Percentiles rank a stretch among this genome's conserved stretches.
Conservation (phyloP, 345 rosid genomes). For the Capsella bursapastoris region DNA sequence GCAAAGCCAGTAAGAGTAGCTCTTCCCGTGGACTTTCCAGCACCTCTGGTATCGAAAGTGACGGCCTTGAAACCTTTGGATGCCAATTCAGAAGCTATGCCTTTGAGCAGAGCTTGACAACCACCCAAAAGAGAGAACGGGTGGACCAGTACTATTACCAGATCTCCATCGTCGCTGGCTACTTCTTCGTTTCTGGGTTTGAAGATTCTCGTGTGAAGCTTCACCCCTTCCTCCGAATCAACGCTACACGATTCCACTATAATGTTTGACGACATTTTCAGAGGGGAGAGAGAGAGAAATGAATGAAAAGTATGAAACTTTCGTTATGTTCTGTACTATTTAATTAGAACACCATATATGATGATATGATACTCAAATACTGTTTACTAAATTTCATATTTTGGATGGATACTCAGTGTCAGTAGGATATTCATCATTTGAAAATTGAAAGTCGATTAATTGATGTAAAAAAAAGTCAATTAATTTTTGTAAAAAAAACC, state of each 20-base stretch:
- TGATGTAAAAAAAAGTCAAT: too few relatives aligned
- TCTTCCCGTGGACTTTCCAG: constrained; percentile 78
- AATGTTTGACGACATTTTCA: constrained; percentile 54
- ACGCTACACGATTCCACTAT: constrained; percentile 57
- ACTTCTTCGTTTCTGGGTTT: constrained; percentile 53
- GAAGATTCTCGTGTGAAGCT: constrained; percentile 65
- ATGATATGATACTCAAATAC: too few relatives aligned
- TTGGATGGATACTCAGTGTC: too few relatives aligned
- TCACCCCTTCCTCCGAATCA: constrained; percentile 58
- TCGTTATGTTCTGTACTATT: too few relatives aligned
- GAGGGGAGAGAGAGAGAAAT: neutral
- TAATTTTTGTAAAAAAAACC: too few relatives aligned
- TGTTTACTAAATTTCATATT: too few relatives aligned
- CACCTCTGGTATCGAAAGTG: constrained; percentile 96
- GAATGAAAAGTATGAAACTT: neutral
- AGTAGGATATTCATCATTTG: too few relatives aligned
- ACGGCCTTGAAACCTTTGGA: constrained; percentile 63
- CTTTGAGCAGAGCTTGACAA: constrained; percentile 71
- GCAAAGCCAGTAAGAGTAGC: constrained; percentile 88
- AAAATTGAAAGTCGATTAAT: too few relatives aligned
- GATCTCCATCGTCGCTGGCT: constrained; percentile 21
- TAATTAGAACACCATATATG: too few relatives aligned
- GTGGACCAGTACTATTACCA: constrained; percentile 80
- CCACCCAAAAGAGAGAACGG: constrained; percentile 90
- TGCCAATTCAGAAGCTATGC: constrained; percentile 74